Conservation (phyloP, 805 yeast species). For the Lachancea lanzarotensis region DNA sequence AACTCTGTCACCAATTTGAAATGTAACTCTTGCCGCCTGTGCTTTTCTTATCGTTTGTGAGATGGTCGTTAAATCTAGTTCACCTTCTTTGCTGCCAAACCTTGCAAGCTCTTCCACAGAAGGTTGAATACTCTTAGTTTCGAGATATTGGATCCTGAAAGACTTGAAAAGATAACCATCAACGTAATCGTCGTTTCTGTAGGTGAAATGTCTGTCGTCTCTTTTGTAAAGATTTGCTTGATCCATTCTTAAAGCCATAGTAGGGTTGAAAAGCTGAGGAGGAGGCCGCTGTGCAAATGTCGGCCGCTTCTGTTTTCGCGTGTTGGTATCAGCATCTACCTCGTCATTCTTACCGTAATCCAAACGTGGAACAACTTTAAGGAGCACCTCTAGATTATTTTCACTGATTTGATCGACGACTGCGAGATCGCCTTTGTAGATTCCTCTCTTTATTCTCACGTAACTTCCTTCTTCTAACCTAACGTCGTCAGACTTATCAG, state of each 20-base stretch:
- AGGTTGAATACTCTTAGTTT: conserved; percentile 78
- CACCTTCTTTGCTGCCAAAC: conserved; percentile 74
- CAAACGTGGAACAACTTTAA: conserved; percentile 86
- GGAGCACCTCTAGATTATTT: conserved; percentile 90
- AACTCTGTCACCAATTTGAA: conserved; percentile 92
- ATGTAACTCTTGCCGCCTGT: conserved; percentile 47
- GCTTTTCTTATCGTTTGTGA: conserved; percentile 77
- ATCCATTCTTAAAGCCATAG: conserved; percentile 83
- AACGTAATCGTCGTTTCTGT: conserved; percentile 80
- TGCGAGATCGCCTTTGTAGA: conserved; percentile 88
- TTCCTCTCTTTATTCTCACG: conserved; percentile 85
- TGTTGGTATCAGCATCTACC: conserved; percentile 46
- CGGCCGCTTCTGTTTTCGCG: conserved; percentile 44
- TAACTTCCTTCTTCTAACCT: conserved; percentile 88
- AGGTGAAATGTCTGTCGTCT: conserved; percentile 57
- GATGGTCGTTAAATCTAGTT: conserved; percentile 80
- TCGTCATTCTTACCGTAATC: conserved; percentile 71
- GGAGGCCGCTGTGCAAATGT: conserved; percentile 71
- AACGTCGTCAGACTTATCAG: conserved; percentile 79
- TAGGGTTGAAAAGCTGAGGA: conserved; percentile 78
- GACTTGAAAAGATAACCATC: conserved; percentile 87
- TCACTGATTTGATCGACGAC: conserved; percentile 89
- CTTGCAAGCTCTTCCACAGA: conserved; percentile 80
- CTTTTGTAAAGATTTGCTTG: conserved; percentile 64
- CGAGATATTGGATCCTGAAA: conserved; percentile 74